Evolutionary conservation across 140 eudicot genomes (phyloP).

Genomic region (Erigeron philadelphicus): DNA sequence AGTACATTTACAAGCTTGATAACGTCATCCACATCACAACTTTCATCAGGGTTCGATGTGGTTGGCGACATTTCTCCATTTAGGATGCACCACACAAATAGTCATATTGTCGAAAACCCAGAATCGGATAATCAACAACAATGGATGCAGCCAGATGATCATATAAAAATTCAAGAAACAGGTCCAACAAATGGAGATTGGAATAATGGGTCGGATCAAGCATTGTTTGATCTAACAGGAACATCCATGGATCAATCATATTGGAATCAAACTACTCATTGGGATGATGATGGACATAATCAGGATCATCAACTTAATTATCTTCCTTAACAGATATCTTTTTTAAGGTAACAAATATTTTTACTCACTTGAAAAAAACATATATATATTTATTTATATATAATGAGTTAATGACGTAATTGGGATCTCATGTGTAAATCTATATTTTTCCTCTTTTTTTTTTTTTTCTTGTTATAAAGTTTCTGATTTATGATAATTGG

Average conservation of each 20-base stretch:
- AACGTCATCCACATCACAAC: constrained; percentile 34
- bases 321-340: constrained; percentile 39
- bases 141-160: constrained; percentile 25
- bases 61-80: constrained; percentile 27
- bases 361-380: constrained; percentile 7
- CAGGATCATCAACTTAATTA: constrained; percentile 44
- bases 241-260: constrained; percentile 48
- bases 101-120: not conserved
- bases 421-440: constrained; percentile 38
- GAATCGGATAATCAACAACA: constrained; percentile 16
- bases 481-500: constrained; percentile 19
- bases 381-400: not conserved
- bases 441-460: not conserved
- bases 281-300: constrained; percentile 38
- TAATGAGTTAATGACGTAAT: constrained; percentile 16
- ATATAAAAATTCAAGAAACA: constrained; percentile 21
- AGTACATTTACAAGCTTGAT: constrained; percentile 49
- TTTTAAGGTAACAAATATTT: constrained; percentile 14
- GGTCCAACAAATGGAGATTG: constrained; percentile 39
- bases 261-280: constrained; percentile 56
- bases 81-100: constrained; percentile 29
- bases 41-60: constrained; percentile 32
- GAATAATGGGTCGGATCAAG: constrained; percentile 48
- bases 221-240: constrained; percentile 56
- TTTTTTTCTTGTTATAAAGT: not conserved